These are phyloP conservation scores for Ogataea parapolymorpha DNA, from an alignment of 805 yeast genomes.

Conservation along the genomic window DNA sequence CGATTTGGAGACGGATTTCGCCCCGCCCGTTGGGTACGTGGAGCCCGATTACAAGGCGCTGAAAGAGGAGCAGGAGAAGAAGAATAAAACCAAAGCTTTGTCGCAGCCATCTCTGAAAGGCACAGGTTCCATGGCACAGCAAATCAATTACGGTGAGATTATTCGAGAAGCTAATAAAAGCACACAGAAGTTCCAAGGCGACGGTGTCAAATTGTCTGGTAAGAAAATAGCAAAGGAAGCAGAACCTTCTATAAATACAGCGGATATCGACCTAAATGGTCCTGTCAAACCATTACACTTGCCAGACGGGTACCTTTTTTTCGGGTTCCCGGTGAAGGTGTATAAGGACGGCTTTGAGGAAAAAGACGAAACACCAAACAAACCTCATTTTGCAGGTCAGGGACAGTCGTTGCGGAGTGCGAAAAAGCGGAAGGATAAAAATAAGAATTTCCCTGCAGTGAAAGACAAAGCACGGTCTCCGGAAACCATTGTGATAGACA, in stretches of 20 bases:
- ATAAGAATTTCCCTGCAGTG: constrained; percentile 47
- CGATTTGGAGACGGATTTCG: constrained; percentile 94
- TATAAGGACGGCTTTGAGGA: constrained; percentile 39
- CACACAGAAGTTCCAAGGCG: constrained; percentile 46
- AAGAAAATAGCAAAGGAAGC: constrained; percentile 31
- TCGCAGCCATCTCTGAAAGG: constrained; percentile 35
- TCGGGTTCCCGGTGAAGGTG: constrained; percentile 80
- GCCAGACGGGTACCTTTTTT: constrained; percentile 85
- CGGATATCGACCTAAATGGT: constrained; percentile 46
- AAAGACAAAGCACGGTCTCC: constrained; percentile 69
- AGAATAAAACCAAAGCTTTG: constrained; percentile 37
- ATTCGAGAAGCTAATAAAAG: constrained; percentile 41
- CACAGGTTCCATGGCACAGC: constrained; percentile 71
- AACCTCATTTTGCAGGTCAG: constrained; percentile 49
- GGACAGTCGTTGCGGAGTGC: constrained; percentile 67
- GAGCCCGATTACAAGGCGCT: constrained; percentile 68
- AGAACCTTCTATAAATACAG: constrained; percentile 16
- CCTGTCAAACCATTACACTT: constrained; percentile 69
- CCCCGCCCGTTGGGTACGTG: constrained; percentile 97
- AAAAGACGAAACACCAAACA: constrained; percentile 18
- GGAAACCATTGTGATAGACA: constrained; percentile 78
- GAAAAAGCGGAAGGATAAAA: constrained; percentile 59
- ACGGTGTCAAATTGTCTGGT: constrained; percentile 73
- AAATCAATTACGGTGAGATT: constrained; percentile 61
- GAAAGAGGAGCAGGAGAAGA: constrained; percentile 38